Conservation (phyloP, 1,284 basidiomycete genomes). For the Apiotrichum mycotoxinovorans region DNA sequence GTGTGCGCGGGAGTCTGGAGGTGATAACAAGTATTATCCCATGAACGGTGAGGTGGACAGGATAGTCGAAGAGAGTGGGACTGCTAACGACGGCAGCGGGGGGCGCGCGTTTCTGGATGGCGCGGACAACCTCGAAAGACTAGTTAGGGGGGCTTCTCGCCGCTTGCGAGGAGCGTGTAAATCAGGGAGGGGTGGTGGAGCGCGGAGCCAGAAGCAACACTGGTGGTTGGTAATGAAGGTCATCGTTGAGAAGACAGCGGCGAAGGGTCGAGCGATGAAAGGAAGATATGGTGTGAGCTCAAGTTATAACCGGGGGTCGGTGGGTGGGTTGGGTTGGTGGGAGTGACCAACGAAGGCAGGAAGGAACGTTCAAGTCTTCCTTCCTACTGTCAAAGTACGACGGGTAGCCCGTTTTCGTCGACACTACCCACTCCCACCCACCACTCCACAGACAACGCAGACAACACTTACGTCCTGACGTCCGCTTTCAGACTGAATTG, state of each 20-base stretch:
- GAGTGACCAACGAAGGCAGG: background rate
- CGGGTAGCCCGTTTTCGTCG: too few relatives aligned
- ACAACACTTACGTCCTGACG: conserved; percentile 33
- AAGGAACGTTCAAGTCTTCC: background rate
- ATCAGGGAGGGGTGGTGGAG: conserved; percentile 45
- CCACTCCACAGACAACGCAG: too few relatives aligned
- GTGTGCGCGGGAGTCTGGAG: conserved; percentile 12
- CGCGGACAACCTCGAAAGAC: conserved; percentile 19
- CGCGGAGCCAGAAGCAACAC: conserved; percentile 36
- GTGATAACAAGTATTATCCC: conserved; percentile 25
- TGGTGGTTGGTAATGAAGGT: conserved; percentile 25
- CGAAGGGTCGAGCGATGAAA: background rate
- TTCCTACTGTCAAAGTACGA: background rate
- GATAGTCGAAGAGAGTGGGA: conserved; percentile 6
- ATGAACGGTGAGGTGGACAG: conserved; percentile 12
- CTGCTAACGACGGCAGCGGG: conserved; percentile 13
- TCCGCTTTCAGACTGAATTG: conserved; percentile 32
- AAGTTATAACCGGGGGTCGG: background rate
- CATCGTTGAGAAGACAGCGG: background rate
- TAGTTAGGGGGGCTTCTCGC: conserved; percentile 49
- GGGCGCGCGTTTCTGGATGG: background rate
- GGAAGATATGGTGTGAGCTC: background rate
- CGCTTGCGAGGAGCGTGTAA: conserved; percentile 42
- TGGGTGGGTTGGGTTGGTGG: background rate
- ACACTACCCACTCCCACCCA: too few relatives aligned